Base-by-base conservation (phyloP, 2,329 filamentous ascomycete species). In the Huntiella savannae region DNA sequence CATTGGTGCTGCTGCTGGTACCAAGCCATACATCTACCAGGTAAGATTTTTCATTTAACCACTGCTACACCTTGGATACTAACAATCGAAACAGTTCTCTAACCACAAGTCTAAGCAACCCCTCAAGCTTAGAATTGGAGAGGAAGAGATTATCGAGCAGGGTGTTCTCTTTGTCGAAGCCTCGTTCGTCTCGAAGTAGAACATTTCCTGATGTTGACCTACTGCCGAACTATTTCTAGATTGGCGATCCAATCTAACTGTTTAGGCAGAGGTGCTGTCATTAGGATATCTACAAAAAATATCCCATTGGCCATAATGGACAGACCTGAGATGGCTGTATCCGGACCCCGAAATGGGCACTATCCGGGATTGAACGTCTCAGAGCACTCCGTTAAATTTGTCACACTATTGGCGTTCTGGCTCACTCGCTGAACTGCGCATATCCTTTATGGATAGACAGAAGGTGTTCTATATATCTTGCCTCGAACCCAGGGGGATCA, bases 21-120 rank as follows among this genome's bases (percentile, higher is more conserved):
- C 91, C 22, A 91, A 86, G 68, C 91, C 91, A 4, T 98, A 95
- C 62, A 96, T 98, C 56, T 98, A 95, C 65, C 91, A 93, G 71
- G 84, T 87, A 40, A 35, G 36, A 16, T 11, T 16, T 5, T 7
- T 17, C 3, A 19, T 13, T 8, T 11, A 8, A 17, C 15, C 16
- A 11, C 34, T 22, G 6, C 33, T 4, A 11, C 41, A 10, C 17
- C 37, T 15, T 11, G 12, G 37, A 15, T 45, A 22, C 57, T 61
- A 55, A 60, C 49, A 47, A 39, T 4, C 5, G 15, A 33, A 48
- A 2, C 53, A 94, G 81, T 96, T 79, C 62, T 70, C 70, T 13
- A 80, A 82, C 33, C 64, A 66, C 50, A 63, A 70, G 49, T 74
- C 74, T 56, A 70, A 70, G 53, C 61, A 84, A 48, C 74, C 73